phyloP scores from a whole-genome alignment of 495 filamentous ascomycete species.

The Neurospora discreta region DNA sequence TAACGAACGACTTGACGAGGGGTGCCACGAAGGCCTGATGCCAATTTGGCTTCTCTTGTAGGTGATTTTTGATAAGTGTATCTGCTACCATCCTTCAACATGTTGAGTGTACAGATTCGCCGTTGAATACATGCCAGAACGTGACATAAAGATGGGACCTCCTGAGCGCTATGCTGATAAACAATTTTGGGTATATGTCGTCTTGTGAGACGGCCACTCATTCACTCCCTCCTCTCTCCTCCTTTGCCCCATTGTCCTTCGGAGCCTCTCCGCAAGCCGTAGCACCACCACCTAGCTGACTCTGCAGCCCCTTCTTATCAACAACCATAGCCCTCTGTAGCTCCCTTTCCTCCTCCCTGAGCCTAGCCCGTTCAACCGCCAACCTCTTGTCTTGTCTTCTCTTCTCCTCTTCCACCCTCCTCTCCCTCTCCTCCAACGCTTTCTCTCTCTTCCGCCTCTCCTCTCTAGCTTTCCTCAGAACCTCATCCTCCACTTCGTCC shows the following conservation, averaged over 20 bases:
- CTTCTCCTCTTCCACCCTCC: conserved; percentile 64
- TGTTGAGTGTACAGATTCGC: background rate
- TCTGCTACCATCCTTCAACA: background rate
- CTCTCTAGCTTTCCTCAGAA: conserved; percentile 46
- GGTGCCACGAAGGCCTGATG: background rate
- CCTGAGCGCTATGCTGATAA: background rate
- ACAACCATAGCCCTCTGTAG: conserved; percentile 70
- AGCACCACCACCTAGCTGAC: conserved; percentile 37
- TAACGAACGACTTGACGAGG: background rate
- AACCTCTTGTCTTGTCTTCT: conserved; percentile 53
- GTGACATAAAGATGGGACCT: background rate
- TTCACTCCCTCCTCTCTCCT: background rate
- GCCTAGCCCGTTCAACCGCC: conserved; percentile 50
- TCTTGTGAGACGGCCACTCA: background rate
- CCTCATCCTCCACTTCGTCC: conserved; percentile 47
- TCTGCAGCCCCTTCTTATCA: conserved; percentile 57
- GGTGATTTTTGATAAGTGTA: background rate
- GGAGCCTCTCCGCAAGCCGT: background rate
- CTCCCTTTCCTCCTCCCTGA: conserved; percentile 69
- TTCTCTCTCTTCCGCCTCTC: conserved; percentile 60
- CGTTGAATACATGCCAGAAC: background rate
- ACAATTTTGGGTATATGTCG: background rate
- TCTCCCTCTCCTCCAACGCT: conserved; percentile 66
- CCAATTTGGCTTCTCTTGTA: background rate
- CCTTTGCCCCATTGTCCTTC: background rate